phyloP scores from a whole-genome alignment of 352 stramenopile genomes.

The Phytophthora foliorum region DNA sequence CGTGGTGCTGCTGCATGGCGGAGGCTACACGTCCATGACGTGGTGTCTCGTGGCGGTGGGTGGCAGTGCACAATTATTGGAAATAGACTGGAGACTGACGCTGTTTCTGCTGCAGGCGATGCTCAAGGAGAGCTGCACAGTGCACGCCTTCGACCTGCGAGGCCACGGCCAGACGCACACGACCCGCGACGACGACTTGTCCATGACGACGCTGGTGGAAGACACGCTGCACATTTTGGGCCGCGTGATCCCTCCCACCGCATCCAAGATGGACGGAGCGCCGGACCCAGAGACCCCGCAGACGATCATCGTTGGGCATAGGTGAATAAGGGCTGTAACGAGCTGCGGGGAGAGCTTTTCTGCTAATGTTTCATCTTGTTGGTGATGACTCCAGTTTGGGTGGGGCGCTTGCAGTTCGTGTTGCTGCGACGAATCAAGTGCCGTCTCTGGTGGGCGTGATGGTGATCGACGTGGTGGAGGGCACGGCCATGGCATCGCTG shows the following conservation, averaged over 20 bases:
- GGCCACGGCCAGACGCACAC: constrained; percentile 79
- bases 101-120: constrained; percentile 51
- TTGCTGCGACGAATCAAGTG: constrained; percentile 67
- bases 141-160: constrained; percentile 88
- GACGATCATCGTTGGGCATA: constrained; percentile 85
- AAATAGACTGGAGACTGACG: not conserved
- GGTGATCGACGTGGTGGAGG: constrained; percentile 92
- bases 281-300: constrained; percentile 49
- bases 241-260: constrained; percentile 52
- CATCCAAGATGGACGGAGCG: constrained; percentile 15
- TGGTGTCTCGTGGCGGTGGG: constrained; percentile 83
- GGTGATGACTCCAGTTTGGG: constrained; percentile 63
- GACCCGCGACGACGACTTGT: constrained; percentile 72
- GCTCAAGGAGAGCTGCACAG: constrained; percentile 78
- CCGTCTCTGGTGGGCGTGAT: constrained; percentile 81
- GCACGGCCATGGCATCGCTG: constrained; percentile 87
- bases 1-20: constrained; percentile 87
- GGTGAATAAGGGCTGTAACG: constrained; percentile 37
- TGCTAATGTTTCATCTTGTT: constrained; percentile 2
- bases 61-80: not conserved
- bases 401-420: constrained; percentile 82
- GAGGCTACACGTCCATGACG: constrained; percentile 89
- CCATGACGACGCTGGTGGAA: constrained; percentile 77
- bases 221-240: constrained; percentile 73
- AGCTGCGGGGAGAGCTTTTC: not conserved